These are phyloP conservation scores for Aristolochia californica DNA, from an alignment of 164 flowering plant genomes.

Conservation along the genomic window DNA sequence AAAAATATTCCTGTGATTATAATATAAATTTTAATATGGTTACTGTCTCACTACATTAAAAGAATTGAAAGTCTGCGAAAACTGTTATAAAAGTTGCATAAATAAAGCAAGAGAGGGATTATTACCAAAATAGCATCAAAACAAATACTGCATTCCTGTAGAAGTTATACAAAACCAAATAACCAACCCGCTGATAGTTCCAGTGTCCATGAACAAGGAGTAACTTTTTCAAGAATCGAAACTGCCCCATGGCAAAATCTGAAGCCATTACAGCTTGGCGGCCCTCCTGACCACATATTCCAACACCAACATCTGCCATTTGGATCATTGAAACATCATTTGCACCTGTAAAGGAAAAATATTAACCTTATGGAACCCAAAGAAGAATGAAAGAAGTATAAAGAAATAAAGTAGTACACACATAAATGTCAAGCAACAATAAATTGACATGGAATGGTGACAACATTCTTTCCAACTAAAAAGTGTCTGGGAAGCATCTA, in stretches of 20 bases:
- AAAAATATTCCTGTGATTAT: background rate
- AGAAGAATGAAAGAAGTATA: background rate
- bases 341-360: slow-evolving; percentile 44
- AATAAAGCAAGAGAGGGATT: background rate
- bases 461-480: too few relatives aligned
- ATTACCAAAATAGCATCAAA: slow-evolving; percentile 84
- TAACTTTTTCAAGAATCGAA: slow-evolving; percentile 67
- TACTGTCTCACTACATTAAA: background rate
- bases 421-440: background rate
- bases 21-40: too few relatives aligned
- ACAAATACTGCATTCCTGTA: slow-evolving; percentile 93
- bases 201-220: slow-evolving; percentile 92
- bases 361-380: slow-evolving; percentile 1
- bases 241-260: slow-evolving; percentile 98
- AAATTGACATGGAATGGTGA: background rate
- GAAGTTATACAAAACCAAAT: slow-evolving; percentile 82
- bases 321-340: slow-evolving; percentile 98
- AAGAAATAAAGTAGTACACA: background rate
- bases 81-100: background rate
- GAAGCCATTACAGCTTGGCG: slow-evolving; percentile 98
- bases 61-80: background rate
- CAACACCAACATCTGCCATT: slow-evolving; percentile 99
- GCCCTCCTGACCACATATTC: slow-evolving; percentile 93
- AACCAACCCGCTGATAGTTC: slow-evolving; percentile 88
- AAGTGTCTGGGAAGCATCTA: too few relatives aligned